Percentiles rank a stretch among this genome's conserved stretches.
Evolutionary conservation across 805 yeast genomes (phyloP).

Genomic region (Kregervanrija pseudodelftensis): DNA sequence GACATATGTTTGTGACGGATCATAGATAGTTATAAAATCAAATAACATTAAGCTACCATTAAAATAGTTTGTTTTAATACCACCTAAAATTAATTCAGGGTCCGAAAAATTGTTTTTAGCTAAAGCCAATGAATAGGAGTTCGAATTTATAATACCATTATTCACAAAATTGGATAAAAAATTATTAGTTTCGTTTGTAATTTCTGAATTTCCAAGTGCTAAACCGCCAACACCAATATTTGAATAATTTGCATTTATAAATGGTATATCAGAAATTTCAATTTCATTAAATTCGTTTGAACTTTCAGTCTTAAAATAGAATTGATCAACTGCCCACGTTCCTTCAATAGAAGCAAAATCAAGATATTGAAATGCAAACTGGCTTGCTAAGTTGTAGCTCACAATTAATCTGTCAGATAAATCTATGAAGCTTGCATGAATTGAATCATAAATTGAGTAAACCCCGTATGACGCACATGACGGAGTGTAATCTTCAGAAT

Average conservation of each 20-base stretch:
- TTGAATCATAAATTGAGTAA: conserved; percentile 18
- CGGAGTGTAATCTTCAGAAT: background rate
- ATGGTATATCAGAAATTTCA: conserved; percentile 23
- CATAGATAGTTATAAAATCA: conserved; percentile 39
- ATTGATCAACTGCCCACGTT: conserved; percentile 17
- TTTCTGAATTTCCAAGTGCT: conserved; percentile 31
- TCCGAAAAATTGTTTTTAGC: conserved; percentile 18
- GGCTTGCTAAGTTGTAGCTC: conserved; percentile 11
- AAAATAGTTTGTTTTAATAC: conserved; percentile 41
- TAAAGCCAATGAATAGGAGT: conserved; percentile 40
- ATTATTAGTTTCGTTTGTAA: conserved; percentile 16
- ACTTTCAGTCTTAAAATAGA: conserved; percentile 9
- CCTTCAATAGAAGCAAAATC: conserved; percentile 22
- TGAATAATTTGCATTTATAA: conserved; percentile 33
- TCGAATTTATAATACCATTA: conserved; percentile 26
- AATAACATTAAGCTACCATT: conserved; percentile 42
- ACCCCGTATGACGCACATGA: conserved; percentile 22
- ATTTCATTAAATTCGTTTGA: conserved; percentile 4
- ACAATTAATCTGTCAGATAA: conserved; percentile 10
- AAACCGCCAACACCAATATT: conserved; percentile 35
- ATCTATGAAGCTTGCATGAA: conserved; percentile 3
- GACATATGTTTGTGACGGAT: conserved; percentile 10
- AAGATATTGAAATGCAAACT: conserved; percentile 7
- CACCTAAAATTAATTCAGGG: conserved; percentile 48
- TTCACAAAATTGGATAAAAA: conserved; percentile 30